Evolutionary conservation across 1,284 basidiomycete species (phyloP).

Genomic region (Sporisorium reilianum): DNA sequence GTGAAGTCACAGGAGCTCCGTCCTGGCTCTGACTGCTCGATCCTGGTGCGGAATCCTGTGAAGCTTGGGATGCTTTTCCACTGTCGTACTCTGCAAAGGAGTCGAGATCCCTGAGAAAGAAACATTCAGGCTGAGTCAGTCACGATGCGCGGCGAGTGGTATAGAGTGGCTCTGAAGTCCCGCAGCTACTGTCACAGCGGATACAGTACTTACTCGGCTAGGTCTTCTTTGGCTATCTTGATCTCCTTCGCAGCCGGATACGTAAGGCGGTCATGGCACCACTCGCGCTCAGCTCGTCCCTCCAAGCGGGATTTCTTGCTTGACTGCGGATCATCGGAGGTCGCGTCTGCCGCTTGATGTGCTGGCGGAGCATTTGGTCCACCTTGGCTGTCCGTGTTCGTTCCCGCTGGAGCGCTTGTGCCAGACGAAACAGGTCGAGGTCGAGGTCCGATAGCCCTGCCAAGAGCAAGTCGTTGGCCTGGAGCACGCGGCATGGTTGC

Average conservation of each 20-base stretch:
- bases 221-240: not conserved
- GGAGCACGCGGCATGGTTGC: not conserved
- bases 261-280: not conserved
- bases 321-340: not conserved
- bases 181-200: too few relatives aligned
- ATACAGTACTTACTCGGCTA: not conserved
- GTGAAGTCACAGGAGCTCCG: not conserved
- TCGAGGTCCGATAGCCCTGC: too few relatives aligned
- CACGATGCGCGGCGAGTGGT: not conserved
- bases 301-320: not conserved
- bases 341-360: too few relatives aligned
- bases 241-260: not conserved
- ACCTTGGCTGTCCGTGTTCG: too few relatives aligned
- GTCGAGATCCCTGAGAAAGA: not conserved
- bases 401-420: too few relatives aligned
- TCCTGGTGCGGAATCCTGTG: not conserved
- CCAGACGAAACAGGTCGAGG: too few relatives aligned
- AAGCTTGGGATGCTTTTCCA: not conserved
- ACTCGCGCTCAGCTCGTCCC: not conserved
- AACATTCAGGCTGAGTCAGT: not conserved
- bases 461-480: too few relatives aligned
- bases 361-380: too few relatives aligned
- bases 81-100: not conserved
- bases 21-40: not conserved
- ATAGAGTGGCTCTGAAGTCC: not conserved